Percentiles rank a stretch among this genome's conserved stretches.
Evolutionary conservation across 1,284 basidiomycete genomes (phyloP).

Genomic region (Malassezia sp.): DNA sequence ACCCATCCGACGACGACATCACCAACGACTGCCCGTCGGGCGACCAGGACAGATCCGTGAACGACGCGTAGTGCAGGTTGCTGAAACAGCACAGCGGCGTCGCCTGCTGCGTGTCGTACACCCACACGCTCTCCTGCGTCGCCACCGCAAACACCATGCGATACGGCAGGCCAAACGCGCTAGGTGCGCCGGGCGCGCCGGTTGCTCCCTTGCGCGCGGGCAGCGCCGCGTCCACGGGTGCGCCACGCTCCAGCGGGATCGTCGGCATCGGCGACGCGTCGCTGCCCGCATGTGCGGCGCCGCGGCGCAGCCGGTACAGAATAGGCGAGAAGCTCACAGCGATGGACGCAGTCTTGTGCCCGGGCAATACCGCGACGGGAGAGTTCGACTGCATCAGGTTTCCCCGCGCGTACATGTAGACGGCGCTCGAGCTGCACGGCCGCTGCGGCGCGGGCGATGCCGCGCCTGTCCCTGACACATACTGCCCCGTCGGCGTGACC

Average conservation of each 20-base stretch:
- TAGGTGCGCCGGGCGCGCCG: conserved; percentile 23
- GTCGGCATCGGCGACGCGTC: conserved; percentile 30
- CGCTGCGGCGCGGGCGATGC: conserved; percentile 12
- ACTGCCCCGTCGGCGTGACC: conserved; percentile 88
- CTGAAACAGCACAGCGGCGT: conserved; percentile 83
- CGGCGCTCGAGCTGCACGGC: conserved; percentile 51
- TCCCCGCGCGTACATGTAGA: conserved; percentile 88
- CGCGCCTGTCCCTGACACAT: no score
- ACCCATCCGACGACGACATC: conserved; percentile 85
- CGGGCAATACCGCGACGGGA: conserved; percentile 86
- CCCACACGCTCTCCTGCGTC: conserved; percentile 86
- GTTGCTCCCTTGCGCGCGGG: conserved; percentile 53
- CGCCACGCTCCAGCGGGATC: conserved; percentile 63
- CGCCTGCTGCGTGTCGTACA: conserved; percentile 94
- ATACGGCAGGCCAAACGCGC: conserved; percentile 79
- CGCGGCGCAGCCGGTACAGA: conserved; percentile 66
- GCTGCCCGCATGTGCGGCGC: no score
- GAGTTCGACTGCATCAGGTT: conserved; percentile 61
- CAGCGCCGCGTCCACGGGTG: no score
- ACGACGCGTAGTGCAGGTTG: conserved; percentile 92
- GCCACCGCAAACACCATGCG: conserved; percentile 90
- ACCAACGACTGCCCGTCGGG: conserved; percentile 87
- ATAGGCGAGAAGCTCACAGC: conserved; percentile 88
- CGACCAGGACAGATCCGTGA: conserved; percentile 94
- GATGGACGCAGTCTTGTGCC: conserved; percentile 87